Base-by-base conservation (phyloP, 2,329 filamentous ascomycete species). In the Arthroderma sp. region DNA sequence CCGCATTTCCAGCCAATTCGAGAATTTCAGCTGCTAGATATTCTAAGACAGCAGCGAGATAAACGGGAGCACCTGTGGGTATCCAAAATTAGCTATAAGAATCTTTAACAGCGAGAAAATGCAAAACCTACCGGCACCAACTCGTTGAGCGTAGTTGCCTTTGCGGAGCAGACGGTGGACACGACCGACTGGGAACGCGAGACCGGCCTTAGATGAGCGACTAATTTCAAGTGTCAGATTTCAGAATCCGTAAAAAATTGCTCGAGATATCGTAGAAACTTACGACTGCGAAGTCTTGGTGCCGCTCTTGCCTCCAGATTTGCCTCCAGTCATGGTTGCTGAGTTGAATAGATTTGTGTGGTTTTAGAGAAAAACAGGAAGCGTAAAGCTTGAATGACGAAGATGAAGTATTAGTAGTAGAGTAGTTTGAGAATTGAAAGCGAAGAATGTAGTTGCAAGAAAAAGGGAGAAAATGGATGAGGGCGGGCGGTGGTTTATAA, bases 201-300 rank as follows among this genome's bases (percentile, higher is more conserved):
- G 83, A 79, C 91, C 91, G 54, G 91, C 91, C 82, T 98, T 96
- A 68, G 91, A 95, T 54, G 91, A 98, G 73, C 91, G 91, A 54
- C 91, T 98, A 53, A 38, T 22, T 22, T 22, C 3, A 51, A 51
- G 40, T 45, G 40, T 47, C 55, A 61, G 75, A 65, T 73, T 71
- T 53, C 27, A 48, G 30, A 47, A 40, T 42, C 45, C 46, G 57
- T 28, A 9, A 34, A 8, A 34, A 36, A 43, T 15, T 10, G 9
- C 15, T 22, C 15, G 9, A 38, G 40, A 46, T 8, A 38, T 38
- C 34, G 29, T 11, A 38, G 32, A 51, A 48, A 83, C 88, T 81
- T 75, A 96, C 91, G 88, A 95, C 78, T 96, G 91, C 65, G 91
- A 85, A 78, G 84, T 94, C 86, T 98, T 98, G 76, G 84, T 83